Evolutionary conservation across 805 yeast genomes (phyloP), one percentile per base, ranked within the genome.

Genomic region (Trichomonascus vanleenenianus): DNA sequence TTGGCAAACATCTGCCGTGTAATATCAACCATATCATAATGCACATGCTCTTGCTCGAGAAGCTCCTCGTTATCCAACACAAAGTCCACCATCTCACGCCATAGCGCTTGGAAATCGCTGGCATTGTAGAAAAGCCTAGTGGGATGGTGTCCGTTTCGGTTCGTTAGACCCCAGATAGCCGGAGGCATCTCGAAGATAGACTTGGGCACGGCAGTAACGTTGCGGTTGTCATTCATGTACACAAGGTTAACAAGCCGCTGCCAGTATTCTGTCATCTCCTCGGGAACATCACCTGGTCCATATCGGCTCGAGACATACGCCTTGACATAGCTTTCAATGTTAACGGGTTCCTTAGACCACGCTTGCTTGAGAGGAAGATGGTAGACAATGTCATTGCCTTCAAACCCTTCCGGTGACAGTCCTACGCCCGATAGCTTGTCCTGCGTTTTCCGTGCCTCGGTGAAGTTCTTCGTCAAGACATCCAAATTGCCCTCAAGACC

Each of bases 1-100:
- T 48, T 48, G n/a, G 51, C 42, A n/a, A 48, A 39, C 9, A 45
- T 14, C 42, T 48, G 51, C 14, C 51, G 32, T 10, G 51, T 48
- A 34, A 48, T 30, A 20, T 48, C 51, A 16, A 48, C 51, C 33
- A 48, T 25, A 31, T 48, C 51, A 22, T 45, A 38, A 35, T 45
- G 51, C 31, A 48, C 42, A 12, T 27, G 32, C 18, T 48, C 42
- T 16, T 39, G 41, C 9, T n/a, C 8, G 9, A 34, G 14, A 16
- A 15, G 16, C 11, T 34, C 19, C 16, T 12, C 19, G 30, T 37
- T 40, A 3, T 19, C 25, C 16, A n/a, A 9, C n/a, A 19, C 44
- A 12, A 47, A 31, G 10, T 27, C 19, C 3, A 43, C 50, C n/a
- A 45, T 35, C 30, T 35, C 20, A 14, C 27, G 33, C 51, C 51